Evolutionary conservation across 2,329 filamentous ascomycete species (phyloP).

Genomic region (Lasiodiplodia gonubiensis): DNA sequence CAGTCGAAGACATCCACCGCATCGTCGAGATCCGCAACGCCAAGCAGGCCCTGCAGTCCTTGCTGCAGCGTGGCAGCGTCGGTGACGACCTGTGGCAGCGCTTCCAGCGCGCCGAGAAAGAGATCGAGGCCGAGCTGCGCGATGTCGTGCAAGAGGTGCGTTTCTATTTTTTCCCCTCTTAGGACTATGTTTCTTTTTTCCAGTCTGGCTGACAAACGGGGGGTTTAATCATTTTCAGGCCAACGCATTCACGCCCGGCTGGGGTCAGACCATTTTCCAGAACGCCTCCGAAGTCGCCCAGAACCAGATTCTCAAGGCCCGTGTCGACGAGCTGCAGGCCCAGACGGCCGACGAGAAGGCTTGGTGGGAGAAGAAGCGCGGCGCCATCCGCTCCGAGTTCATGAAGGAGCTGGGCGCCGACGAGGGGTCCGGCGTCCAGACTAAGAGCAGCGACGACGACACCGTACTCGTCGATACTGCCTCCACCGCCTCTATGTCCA

Average conservation of each 20-base stretch:
- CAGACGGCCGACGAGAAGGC: constrained; percentile 76
- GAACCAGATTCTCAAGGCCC: constrained; percentile 76
- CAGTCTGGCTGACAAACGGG: constrained; percentile 32
- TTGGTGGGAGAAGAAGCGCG: constrained; percentile 89
- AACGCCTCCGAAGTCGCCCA: constrained; percentile 94
- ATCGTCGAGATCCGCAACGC: constrained; percentile 87
- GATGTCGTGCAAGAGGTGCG: constrained; percentile 91
- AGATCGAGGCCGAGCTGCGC: constrained; percentile 93
- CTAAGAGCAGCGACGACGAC: constrained; percentile 67
- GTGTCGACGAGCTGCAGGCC: constrained; percentile 75
- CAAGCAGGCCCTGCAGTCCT: constrained; percentile 82
- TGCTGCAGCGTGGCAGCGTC: constrained; percentile 89
- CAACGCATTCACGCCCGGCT: constrained; percentile 84
- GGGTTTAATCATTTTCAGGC: constrained; percentile 62
- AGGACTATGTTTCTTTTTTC: background rate
- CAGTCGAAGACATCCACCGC: constrained; percentile 89
- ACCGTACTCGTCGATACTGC: constrained; percentile 76
- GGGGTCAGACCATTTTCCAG: constrained; percentile 96
- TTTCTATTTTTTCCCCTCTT: background rate
- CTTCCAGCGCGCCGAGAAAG: constrained; percentile 90
- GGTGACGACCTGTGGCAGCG: constrained; percentile 96
- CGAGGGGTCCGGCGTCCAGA: constrained; percentile 42
- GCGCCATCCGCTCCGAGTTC: constrained; percentile 74
- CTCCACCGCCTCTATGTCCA: constrained; percentile 3
- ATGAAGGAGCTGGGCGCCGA: constrained; percentile 77